Conservation (phyloP, 169 alveolate species). For the Blepharisma undulans region DNA sequence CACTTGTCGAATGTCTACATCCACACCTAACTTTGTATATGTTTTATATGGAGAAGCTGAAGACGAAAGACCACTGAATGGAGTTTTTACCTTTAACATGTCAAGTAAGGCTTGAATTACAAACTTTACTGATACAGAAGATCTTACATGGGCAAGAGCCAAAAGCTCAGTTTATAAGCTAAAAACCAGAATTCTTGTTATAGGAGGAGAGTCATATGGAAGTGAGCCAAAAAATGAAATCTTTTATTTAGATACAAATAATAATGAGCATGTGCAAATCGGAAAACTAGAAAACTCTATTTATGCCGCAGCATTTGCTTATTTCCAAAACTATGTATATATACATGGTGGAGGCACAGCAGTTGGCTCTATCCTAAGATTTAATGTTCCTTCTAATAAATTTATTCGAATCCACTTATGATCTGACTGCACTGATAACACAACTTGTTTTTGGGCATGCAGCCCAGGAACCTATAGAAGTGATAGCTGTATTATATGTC, state of each 20-base stretch:
- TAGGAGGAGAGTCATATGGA: not conserved
- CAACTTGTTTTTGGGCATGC: not conserved
- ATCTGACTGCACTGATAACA: not conserved
- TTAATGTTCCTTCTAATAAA: not conserved
- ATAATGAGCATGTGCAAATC: not conserved
- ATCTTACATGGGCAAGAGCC: not conserved
- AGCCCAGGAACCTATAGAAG: not conserved
- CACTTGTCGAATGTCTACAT: not conserved
- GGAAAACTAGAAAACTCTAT: not conserved
- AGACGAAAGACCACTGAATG: not conserved
- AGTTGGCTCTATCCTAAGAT: not conserved
- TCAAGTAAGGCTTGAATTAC: not conserved
- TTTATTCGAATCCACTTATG: not conserved
- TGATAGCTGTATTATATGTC: not conserved
- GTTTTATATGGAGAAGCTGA: not conserved
- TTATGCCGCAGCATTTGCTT: not conserved
- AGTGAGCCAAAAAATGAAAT: not conserved
- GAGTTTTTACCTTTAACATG: not conserved
- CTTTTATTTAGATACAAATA: not conserved
- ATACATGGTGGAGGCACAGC: conserved; percentile 16
- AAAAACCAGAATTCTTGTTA: not conserved
- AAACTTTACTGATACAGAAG: not conserved
- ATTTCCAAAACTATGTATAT: not conserved
- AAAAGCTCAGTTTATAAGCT: not conserved
- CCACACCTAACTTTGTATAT: not conserved